A percentile compares a stretch with the other conserved stretches of the same genome.
Conservation (phyloP, 805 yeast genomes). For the Hanseniaspora vineae region DNA sequence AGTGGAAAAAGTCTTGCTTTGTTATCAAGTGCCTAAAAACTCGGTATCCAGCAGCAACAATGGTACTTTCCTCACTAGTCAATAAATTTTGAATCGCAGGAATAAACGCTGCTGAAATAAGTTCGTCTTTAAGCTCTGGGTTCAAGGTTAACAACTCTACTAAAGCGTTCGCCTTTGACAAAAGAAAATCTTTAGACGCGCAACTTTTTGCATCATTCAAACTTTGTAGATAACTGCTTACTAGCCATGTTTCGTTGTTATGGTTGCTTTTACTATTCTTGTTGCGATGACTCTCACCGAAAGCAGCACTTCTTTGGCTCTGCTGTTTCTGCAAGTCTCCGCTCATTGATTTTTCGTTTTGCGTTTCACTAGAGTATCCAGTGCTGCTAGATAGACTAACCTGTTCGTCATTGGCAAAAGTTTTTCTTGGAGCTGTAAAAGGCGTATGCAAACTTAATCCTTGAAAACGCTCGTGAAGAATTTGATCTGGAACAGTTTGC, state of each 20-base stretch:
- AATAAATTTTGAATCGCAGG: slow-evolving; percentile 48
- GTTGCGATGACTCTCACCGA: no score
- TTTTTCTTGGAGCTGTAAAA: not conserved
- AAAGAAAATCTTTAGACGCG: slow-evolving; percentile 13
- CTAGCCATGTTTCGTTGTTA: slow-evolving; percentile 21
- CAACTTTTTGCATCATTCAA: slow-evolving; percentile 16
- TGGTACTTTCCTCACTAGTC: slow-evolving; percentile 42
- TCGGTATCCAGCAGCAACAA: slow-evolving; percentile 65
- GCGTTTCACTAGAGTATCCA: not conserved
- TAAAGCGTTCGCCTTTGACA: slow-evolving; percentile 54
- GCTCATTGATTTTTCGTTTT: not conserved
- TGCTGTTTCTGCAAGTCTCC: no score
- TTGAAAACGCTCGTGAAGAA: no score
- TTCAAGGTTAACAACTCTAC: slow-evolving; percentile 41
- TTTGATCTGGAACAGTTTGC: not conserved
- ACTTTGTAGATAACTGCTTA: slow-evolving; percentile 23
- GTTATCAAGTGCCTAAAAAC: slow-evolving; percentile 53
- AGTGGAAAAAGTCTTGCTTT: slow-evolving; percentile 39
- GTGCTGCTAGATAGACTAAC: not conserved
- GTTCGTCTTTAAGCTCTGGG: slow-evolving; percentile 51
- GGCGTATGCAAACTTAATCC: not conserved
- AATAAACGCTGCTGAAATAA: slow-evolving; percentile 45
- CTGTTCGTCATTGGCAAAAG: not conserved
- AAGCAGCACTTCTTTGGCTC: no score
- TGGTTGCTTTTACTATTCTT: not conserved